These are phyloP conservation scores for Trichoderma sp. DNA, from an alignment of 2,329 filamentous ascomycete genomes.

Conservation along the genomic window DNA sequence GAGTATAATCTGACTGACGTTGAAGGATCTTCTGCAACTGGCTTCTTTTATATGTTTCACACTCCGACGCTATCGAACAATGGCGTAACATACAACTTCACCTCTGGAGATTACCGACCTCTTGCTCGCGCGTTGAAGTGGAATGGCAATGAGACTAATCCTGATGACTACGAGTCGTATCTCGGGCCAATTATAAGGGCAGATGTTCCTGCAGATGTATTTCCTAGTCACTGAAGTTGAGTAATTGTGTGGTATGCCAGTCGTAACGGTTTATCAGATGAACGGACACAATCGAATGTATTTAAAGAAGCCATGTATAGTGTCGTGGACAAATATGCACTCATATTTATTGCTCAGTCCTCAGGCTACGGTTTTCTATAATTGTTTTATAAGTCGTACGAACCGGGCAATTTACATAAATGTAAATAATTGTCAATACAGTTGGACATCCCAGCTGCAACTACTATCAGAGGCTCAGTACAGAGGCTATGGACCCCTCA, in stretches of 20 bases:
- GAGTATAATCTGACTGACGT: background rate
- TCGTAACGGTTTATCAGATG: no score
- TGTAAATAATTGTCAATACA: background rate
- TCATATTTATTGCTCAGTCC: no score
- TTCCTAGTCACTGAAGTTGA: background rate
- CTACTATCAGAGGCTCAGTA: background rate
- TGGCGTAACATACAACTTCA: background rate
- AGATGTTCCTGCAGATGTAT: background rate
- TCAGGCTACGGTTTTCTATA: no score
- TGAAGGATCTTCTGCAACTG: background rate
- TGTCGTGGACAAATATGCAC: no score
- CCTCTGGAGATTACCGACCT: constrained; percentile 3
- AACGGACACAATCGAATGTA: no score
- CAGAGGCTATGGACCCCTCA: background rate
- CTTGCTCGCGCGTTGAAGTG: background rate
- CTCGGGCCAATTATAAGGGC: background rate
- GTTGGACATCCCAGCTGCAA: background rate
- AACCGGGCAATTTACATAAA: no score
- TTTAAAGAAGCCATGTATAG: no score
- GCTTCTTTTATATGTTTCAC: background rate
- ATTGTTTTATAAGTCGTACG: no score
- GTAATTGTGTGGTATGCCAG: no score
- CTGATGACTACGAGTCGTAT: constrained; percentile 3
- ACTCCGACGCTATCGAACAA: background rate
- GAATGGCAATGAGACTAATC: background rate